Percentiles rank a stretch among this genome's conserved stretches.
phyloP scores from a whole-genome alignment of 805 yeast species.

The Saturnispora zaruensis region DNA sequence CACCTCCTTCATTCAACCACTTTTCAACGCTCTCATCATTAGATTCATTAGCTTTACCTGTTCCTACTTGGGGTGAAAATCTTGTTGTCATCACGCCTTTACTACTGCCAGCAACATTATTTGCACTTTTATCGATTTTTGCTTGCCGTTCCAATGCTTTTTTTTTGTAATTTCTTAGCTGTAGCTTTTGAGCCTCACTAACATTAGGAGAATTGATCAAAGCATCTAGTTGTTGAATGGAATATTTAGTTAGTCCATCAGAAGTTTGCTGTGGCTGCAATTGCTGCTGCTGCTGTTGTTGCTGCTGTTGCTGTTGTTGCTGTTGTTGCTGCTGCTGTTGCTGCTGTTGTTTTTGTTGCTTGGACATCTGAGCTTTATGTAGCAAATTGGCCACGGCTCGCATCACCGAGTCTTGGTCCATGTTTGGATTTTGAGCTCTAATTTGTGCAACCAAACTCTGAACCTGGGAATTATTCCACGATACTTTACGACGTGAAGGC shows the following conservation, averaged over 20 bases:
- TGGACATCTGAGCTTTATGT: constrained; percentile 40
- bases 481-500: constrained; percentile 18
- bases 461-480: constrained; percentile 53
- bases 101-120: neutral
- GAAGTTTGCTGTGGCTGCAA: constrained; percentile 9
- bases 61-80: constrained; percentile 25
- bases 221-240: constrained; percentile 21
- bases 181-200: constrained; percentile 38
- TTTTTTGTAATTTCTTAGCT: constrained; percentile 23
- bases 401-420: constrained; percentile 56
- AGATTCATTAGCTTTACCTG: constrained; percentile 2
- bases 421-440: constrained; percentile 55
- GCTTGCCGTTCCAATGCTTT: constrained; percentile 24
- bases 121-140: constrained; percentile 12
- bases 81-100: constrained; percentile 22
- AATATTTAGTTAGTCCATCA: constrained; percentile 13
- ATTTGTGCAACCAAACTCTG: constrained; percentile 57
- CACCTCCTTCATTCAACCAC: constrained; percentile 4
- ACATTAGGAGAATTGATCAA: constrained; percentile 30
- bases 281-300: constrained; percentile 12
- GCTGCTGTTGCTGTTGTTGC: constrained; percentile 10
- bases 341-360: constrained; percentile 22
- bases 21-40: constrained; percentile 4
- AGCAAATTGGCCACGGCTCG: constrained; percentile 56
- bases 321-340: constrained; percentile 14